Conservation (phyloP, 768 basidiomycete genomes). For the Termitomyces sp. region DNA sequence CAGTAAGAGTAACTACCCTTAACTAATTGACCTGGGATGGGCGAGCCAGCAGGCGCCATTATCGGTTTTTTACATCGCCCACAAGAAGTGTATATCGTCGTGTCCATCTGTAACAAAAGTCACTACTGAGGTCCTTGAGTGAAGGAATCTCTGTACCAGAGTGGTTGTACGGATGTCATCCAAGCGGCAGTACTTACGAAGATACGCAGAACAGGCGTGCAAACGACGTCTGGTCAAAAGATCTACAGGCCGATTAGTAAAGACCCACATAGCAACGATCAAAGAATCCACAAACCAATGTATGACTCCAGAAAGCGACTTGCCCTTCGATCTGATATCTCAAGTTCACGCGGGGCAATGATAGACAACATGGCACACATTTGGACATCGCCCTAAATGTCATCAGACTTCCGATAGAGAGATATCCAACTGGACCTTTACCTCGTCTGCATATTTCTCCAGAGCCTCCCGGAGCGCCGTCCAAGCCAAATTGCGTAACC, state of each 20-base stretch:
- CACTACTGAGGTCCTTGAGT: not conserved
- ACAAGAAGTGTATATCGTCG: conserved; percentile 68
- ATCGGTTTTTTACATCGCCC: conserved; percentile 67
- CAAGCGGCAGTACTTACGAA: conserved; percentile 59
- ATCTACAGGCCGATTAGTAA: conserved; percentile 37
- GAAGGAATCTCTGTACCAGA: conserved; percentile 35
- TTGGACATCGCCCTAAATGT: conserved; percentile 68
- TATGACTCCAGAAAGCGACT: conserved; percentile 66
- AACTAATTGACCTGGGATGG: conserved; percentile 16
- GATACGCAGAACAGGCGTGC: conserved; percentile 66
- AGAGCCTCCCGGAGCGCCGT: conserved; percentile 49
- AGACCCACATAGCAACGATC: not conserved
- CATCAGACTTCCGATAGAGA: not conserved
- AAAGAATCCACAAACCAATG: conserved; percentile 47
- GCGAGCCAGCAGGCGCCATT: conserved; percentile 35
- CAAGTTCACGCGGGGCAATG: conserved; percentile 57
- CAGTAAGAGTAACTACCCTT: conserved; percentile 57
- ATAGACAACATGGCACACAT: conserved; percentile 73
- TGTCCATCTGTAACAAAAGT: conserved; percentile 51
- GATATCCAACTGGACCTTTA: conserved; percentile 20
- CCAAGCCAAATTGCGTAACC: conserved; percentile 55
- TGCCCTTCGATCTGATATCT: conserved; percentile 38
- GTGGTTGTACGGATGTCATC: conserved; percentile 52
- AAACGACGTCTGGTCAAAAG: conserved; percentile 58
- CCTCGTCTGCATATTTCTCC: conserved; percentile 63